A percentile compares a stretch with the other conserved stretches of the same genome.
Evolutionary conservation across 768 basidiomycete species (phyloP).

Genomic region (Epithele typhae): DNA sequence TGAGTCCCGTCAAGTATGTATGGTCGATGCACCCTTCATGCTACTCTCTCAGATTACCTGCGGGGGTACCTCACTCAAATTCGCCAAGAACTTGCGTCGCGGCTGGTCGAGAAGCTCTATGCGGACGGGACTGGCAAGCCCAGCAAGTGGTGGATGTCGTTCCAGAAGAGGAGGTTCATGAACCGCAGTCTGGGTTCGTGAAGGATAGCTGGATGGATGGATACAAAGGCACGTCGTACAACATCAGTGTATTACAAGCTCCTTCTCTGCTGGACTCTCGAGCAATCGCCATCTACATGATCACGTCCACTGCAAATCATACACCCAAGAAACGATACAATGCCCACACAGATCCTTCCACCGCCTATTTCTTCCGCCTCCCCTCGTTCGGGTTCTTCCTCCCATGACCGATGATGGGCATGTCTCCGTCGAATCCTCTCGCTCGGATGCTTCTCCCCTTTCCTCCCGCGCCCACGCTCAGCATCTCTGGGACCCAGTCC

Average conservation of each 20-base stretch:
- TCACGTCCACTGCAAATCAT: no score
- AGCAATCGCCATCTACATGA: constrained; percentile 1
- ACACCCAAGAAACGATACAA: background rate
- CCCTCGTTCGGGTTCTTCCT: constrained; percentile 88
- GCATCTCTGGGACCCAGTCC: constrained; percentile 86
- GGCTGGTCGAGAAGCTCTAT: constrained; percentile 86
- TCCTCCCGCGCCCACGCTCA: constrained; percentile 60
- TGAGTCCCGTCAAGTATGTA: constrained; percentile 39
- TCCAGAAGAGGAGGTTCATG: constrained; percentile 97
- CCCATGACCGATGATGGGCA: constrained; percentile 87
- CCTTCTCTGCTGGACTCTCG: constrained; percentile 13
- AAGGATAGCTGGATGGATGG: constrained; percentile 12
- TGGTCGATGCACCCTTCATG: no score
- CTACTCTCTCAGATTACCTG: constrained; percentile 68
- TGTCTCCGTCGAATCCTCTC: constrained; percentile 52
- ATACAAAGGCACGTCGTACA: constrained; percentile 16
- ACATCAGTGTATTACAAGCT: constrained; percentile 20
- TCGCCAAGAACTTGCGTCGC: constrained; percentile 84
- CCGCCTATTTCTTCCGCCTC: constrained; percentile 44
- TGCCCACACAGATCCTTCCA: background rate
- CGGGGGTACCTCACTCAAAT: constrained; percentile 90
- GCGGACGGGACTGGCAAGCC: constrained; percentile 91
- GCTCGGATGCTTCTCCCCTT: constrained; percentile 58
- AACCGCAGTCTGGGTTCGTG: constrained; percentile 79
- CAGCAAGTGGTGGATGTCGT: constrained; percentile 99